These are phyloP conservation scores for Sungouiella thailandica DNA, from an alignment of 805 yeast genomes.

Conservation along the genomic window DNA sequence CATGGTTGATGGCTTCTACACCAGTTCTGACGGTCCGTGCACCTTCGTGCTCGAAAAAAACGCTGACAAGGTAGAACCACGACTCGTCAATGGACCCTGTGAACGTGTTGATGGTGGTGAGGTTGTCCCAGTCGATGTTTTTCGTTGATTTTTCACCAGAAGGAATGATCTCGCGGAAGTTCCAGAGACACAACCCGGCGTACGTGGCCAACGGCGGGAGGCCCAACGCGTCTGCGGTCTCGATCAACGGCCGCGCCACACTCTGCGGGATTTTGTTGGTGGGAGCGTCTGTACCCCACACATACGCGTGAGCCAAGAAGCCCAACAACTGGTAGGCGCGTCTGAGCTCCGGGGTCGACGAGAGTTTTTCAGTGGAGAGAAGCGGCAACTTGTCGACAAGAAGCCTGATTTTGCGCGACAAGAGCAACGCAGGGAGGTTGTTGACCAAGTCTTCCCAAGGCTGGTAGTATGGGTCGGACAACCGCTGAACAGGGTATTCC, in stretches of 20 bases:
- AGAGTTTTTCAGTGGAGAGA: constrained; percentile 45
- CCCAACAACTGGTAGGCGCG: constrained; percentile 79
- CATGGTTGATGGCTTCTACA: constrained; percentile 56
- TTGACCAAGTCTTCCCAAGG: constrained; percentile 75
- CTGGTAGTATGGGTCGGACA: constrained; percentile 58
- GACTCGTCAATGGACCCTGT: constrained; percentile 89
- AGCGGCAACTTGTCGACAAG: constrained; percentile 64
- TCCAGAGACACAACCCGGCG: constrained; percentile 86
- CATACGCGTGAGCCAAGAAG: constrained; percentile 81
- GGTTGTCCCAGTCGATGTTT: constrained; percentile 54
- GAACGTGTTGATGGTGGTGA: constrained; percentile 77
- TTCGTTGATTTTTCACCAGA: constrained; percentile 19
- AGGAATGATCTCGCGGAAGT: constrained; percentile 62
- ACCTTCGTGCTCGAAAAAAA: constrained; percentile 79
- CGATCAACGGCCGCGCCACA: constrained; percentile 66
- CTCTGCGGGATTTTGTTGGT: constrained; percentile 59
- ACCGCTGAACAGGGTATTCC: constrained; percentile 51
- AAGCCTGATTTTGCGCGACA: constrained; percentile 56
- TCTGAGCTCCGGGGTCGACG: constrained; percentile 49
- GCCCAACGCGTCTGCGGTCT: constrained; percentile 53
- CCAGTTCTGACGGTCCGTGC: constrained; percentile 68
- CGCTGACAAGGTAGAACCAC: constrained; percentile 90
- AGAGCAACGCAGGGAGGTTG: constrained; percentile 67
- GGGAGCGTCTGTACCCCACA: constrained; percentile 75
- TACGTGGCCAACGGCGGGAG: constrained; percentile 87